These are phyloP conservation scores for Linnemannia elongata DNA, from an alignment of 192 early-diverging fungal species.

Conservation along the genomic window DNA sequence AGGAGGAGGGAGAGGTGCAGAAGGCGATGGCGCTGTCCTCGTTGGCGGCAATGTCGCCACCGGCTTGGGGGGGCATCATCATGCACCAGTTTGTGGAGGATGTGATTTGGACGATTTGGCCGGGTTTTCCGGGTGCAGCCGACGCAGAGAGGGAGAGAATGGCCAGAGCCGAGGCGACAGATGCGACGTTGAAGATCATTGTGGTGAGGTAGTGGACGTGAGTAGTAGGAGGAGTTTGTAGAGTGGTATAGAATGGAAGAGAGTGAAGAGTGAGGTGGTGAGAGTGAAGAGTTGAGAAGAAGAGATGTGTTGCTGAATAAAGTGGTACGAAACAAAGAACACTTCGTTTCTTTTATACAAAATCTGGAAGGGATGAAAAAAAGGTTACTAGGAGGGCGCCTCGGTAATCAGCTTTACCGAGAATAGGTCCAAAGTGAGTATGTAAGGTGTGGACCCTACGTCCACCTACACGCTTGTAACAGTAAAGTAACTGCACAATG, in stretches of 20 bases:
- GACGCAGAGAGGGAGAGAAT: neutral
- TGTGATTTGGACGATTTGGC: conserved; percentile 41
- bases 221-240: neutral
- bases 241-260: neutral
- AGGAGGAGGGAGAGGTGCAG: conserved; percentile 51
- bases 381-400: neutral
- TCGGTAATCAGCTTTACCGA: neutral
- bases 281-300: neutral
- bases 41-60: conserved; percentile 54
- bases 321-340: neutral
- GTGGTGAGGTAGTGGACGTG: neutral
- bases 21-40: conserved; percentile 62
- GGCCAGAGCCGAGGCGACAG: neutral
- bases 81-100: conserved; percentile 41
- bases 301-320: neutral
- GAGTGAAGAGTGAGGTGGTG: neutral
- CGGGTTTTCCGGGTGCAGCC: conserved; percentile 19
- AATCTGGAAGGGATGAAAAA: neutral
- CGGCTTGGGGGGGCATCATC: conserved; percentile 59
- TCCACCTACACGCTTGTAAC: neutral
- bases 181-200: conserved; percentile 34
- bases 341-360: neutral
- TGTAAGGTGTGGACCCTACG: neutral
- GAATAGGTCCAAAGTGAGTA: neutral
- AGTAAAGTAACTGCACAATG: neutral